Evolutionary conservation across 805 yeast species (phyloP).

Genomic region (Pichia exigua): DNA sequence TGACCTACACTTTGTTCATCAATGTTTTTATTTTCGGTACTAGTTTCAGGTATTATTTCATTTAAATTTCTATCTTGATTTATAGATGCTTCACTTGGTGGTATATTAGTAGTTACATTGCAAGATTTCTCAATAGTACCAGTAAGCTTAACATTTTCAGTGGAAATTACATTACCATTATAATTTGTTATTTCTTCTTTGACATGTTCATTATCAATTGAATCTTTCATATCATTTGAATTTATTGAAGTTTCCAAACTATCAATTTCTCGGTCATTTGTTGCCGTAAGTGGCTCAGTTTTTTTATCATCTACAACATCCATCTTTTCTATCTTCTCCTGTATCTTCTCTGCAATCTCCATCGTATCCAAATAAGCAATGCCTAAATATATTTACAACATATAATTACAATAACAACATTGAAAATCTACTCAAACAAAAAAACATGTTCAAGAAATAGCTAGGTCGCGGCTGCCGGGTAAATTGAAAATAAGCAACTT

Average conservation of each 20-base stretch:
- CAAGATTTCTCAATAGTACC: not conserved
- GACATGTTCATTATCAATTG: not conserved
- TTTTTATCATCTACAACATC: constrained; percentile 1
- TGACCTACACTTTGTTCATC: not conserved
- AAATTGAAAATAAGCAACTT: not conserved
- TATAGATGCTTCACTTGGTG: not conserved
- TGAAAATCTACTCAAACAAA: not conserved
- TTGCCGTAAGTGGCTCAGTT: not conserved
- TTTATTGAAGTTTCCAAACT: not conserved
- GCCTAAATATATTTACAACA: not conserved
- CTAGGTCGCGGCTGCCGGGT: not conserved
- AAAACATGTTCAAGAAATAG: not conserved
- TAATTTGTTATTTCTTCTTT: not conserved
- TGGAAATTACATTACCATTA: not conserved
- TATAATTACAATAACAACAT: not conserved
- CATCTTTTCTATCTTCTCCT: not conserved
- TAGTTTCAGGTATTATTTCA: not conserved
- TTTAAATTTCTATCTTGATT: not conserved
- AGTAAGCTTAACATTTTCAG: not conserved
- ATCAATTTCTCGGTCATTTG: not conserved
- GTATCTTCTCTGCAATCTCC: not conserved
- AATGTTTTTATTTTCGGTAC: not conserved
- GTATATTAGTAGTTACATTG: not conserved
- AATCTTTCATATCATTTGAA: not conserved
- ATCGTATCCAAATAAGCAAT: not conserved